A percentile compares a stretch with the other conserved stretches of the same genome.
Evolutionary conservation across 176 grass and related monocot genomes (phyloP).

Genomic region (Carex parvula): DNA sequence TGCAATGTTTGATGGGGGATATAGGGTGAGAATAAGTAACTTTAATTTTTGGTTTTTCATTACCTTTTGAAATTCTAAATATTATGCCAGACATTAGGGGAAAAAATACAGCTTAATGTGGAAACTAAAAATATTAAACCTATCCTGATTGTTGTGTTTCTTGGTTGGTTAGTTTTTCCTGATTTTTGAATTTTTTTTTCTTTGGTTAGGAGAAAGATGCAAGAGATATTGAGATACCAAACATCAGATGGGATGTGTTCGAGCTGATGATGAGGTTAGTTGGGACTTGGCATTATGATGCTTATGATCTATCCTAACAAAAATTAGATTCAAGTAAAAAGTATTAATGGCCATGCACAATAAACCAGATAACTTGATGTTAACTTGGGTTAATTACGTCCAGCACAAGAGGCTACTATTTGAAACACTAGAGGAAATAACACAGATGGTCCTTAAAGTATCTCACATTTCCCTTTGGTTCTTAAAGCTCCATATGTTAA

Average conservation of each 20-base stretch:
- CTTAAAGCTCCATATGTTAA: neutral
- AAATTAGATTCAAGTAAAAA: neutral
- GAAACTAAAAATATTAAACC: neutral
- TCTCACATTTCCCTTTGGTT: neutral
- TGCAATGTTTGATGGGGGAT: conserved; percentile 99
- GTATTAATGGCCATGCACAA: neutral
- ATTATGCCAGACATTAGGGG: neutral
- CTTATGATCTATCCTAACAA: neutral
- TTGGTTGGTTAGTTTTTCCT: neutral
- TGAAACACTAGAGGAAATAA: neutral
- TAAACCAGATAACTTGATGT: neutral
- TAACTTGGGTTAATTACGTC: neutral
- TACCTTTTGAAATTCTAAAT: conserved; percentile 21
- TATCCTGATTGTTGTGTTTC: neutral
- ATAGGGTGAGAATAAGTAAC: conserved; percentile 60
- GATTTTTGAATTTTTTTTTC: conserved; percentile 11
- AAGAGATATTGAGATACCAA: conserved; percentile 99
- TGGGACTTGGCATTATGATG: neutral
- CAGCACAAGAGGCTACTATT: neutral
- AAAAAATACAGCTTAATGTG: neutral
- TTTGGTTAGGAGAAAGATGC: conserved; percentile 92
- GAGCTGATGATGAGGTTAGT: conserved; percentile 97
- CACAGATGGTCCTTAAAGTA: neutral
- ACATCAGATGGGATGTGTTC: conserved; percentile 91
- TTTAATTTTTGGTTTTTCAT: neutral